phyloP scores from a whole-genome alignment of 495 filamentous ascomycete genomes.

The Penicillium coprophilum region DNA sequence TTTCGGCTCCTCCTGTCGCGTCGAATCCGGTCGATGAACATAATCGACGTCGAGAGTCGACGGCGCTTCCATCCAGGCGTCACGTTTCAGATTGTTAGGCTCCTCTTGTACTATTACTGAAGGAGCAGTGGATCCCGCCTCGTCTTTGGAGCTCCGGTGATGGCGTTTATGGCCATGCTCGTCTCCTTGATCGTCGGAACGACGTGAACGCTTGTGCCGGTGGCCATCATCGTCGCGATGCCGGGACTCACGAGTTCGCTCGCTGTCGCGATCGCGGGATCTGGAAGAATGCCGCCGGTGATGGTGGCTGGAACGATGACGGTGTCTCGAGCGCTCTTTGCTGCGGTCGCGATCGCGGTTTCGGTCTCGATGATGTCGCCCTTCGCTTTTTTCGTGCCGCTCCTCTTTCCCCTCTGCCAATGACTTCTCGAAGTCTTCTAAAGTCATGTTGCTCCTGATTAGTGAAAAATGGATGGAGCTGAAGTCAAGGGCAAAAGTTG shows the following conservation, averaged over 20 bases:
- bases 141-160: constrained; percentile 33
- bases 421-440: constrained; percentile 57
- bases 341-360: constrained; percentile 43
- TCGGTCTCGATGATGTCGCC: constrained; percentile 38
- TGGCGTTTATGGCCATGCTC: constrained; percentile 41
- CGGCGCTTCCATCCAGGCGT: constrained; percentile 94
- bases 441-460: constrained; percentile 40
- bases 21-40: constrained; percentile 62
- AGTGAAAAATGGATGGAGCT: constrained; percentile 9
- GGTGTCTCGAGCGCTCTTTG: constrained; percentile 40
- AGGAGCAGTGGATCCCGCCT: constrained; percentile 24
- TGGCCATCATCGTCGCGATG: constrained; percentile 47
- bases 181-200: constrained; percentile 44
- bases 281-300: constrained; percentile 49
- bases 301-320: constrained; percentile 39
- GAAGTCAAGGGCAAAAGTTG: constrained; percentile 21
- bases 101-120: constrained; percentile 37
- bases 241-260: constrained; percentile 35
- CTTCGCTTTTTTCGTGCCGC: constrained; percentile 36
- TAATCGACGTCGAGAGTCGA: constrained; percentile 82
- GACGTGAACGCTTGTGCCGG: constrained; percentile 56
- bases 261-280: constrained; percentile 38
- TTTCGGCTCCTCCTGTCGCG: constrained; percentile 40
- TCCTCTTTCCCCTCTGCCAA: constrained; percentile 43
- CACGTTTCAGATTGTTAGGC: constrained; percentile 54